phyloP scores from a whole-genome alignment of 805 yeast species.

The Alloascoidea hylecoeti region DNA sequence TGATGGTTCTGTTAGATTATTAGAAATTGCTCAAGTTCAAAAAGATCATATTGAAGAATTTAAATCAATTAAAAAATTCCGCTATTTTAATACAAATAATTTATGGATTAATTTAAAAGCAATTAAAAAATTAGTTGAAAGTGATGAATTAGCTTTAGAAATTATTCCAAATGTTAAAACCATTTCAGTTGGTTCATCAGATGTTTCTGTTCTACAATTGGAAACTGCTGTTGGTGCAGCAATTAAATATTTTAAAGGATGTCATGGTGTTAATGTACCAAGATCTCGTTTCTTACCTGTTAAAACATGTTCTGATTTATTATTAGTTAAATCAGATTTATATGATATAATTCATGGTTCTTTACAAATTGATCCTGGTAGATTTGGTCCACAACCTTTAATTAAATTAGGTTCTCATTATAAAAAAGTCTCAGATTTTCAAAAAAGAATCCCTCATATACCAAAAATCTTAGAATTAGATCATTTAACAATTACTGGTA shows the following conservation, averaged over 20 bases:
- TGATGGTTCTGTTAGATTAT: slow-evolving; percentile 84
- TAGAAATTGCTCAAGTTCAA: slow-evolving; percentile 97
- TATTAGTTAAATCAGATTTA: slow-evolving; percentile 89
- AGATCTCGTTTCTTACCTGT: slow-evolving; percentile 97
- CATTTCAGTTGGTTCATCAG: slow-evolving; percentile 61
- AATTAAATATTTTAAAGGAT: slow-evolving; percentile 85
- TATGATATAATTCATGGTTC: slow-evolving; percentile 89
- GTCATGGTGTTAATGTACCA: slow-evolving; percentile 97
- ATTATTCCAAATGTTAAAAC: slow-evolving; percentile 92
- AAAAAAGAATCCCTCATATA: slow-evolving; percentile 82
- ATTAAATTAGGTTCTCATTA: slow-evolving; percentile 94
- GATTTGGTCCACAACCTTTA: slow-evolving; percentile 87
- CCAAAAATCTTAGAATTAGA: slow-evolving; percentile 94
- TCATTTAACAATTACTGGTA: slow-evolving; percentile 95
- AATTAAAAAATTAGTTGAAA: slow-evolving; percentile 80
- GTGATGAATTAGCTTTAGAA: slow-evolving; percentile 73
- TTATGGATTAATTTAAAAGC: slow-evolving; percentile 95
- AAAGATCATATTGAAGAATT: slow-evolving; percentile 97
- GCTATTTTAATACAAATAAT: slow-evolving; percentile 95
- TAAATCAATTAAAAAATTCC: slow-evolving; percentile 94
- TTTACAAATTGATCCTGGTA: slow-evolving; percentile 63
- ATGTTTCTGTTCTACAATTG: slow-evolving; percentile 79
- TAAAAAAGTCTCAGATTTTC: slow-evolving; percentile 90
- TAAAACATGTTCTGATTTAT: slow-evolving; percentile 89
- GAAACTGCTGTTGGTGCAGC: slow-evolving; percentile 99